Base-by-base conservation (phyloP, 2,329 filamentous ascomycete genomes). In the Xylariales sp. region DNA sequence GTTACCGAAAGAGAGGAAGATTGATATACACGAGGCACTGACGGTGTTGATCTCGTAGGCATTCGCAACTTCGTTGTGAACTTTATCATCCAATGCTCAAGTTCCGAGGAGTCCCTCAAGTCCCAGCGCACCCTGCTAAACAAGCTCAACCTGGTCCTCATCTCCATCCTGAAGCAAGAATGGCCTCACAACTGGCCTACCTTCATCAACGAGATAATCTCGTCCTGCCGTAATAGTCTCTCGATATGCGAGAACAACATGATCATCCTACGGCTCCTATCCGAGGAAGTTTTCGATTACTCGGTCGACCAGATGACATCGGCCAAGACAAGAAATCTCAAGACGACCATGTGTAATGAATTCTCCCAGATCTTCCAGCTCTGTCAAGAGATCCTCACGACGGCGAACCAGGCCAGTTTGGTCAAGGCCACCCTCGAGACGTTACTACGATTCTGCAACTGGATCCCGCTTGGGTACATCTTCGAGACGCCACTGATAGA, bases 161-260 rank as follows among this genome's bases (percentile, higher is more conserved):
- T 98, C 55, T 96, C 90, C 44, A 91, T 98, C 49, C 74, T 98
- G 60, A 98, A 98, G 76, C 93, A 98, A 69, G 93, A 98, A 68
- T 98, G 93, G 93, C 93, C 93, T 43, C 91, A 97, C 69, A 95
- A 98, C 74, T 98, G 94, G 93, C 93, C 94, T 9, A 95, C 89
- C 15, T 98, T 98, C 68, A 97, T 98, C 77, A 97, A 97, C 73
- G 93, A 98, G 72, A 98, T 98, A 66, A 89, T 98, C 56, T 86
- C 88, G 16, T 91, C 93, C 42, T 97, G 90, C 68, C 90, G 95
- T 63, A 91, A 88, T 53, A 96, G 86, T 66, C 74, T 98, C 40
- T 93, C 91, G 27, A 94, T 98, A 56, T 98, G 94, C 78, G 93
- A 98, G 71, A 98, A 98, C 73, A 98, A 98, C 74, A 98, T 98